phyloP scores from a whole-genome alignment of 2,329 filamentous ascomycete genomes.

The Neofusicoccum sp. region DNA sequence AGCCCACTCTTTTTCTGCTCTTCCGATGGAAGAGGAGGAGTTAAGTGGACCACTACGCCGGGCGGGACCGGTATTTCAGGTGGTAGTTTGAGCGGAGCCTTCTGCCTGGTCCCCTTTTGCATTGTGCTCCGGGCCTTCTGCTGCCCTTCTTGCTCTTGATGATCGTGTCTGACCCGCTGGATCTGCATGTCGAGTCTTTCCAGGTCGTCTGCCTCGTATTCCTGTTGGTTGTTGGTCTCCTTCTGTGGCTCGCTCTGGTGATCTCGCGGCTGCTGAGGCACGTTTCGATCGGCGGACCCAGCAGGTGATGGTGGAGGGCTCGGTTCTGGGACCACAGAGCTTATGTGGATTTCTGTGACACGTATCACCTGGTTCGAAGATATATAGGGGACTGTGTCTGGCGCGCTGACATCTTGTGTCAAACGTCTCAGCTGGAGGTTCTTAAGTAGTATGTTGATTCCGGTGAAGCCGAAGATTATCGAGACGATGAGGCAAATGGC shows the following conservation, averaged over 20 bases:
- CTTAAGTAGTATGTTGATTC: neutral
- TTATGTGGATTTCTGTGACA: constrained; percentile 64
- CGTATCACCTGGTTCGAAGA: constrained; percentile 45
- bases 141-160: neutral
- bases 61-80: neutral
- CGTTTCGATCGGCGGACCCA: no score
- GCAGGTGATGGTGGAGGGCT: neutral
- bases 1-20: no score
- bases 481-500: neutral
- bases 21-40: no score
- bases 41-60: neutral
- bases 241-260: neutral
- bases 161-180: no score
- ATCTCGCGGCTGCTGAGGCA: no score
- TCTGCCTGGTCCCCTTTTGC: neutral
- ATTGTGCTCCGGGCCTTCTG: neutral
- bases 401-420: constrained; percentile 44
- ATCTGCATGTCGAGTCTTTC: no score
- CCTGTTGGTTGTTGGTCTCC: neutral
- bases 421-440: neutral
- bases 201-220: neutral
- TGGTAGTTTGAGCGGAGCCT: neutral
- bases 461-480: neutral
- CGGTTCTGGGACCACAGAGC: constrained; percentile 22
- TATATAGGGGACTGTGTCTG: constrained; percentile 23